Percentiles rank a stretch among this genome's conserved stretches.
These are phyloP conservation scores for Boletus rex-veris DNA, from an alignment of 768 basidiomycete species.

Conservation along the genomic window DNA sequence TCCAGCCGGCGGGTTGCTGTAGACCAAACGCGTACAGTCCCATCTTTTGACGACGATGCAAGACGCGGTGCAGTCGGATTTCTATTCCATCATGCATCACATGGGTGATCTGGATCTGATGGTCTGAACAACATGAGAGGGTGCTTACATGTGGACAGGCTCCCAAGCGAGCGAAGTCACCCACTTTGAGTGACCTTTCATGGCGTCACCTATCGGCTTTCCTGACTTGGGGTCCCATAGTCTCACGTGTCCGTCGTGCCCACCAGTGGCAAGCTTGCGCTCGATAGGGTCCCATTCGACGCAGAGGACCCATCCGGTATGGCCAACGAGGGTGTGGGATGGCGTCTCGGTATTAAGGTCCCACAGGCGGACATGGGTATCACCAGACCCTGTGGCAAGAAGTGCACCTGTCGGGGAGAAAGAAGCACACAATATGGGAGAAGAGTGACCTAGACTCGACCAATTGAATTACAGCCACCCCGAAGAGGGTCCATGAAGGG, in stretches of 20 bases:
- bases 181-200: constrained; percentile 96
- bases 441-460: constrained; percentile 66
- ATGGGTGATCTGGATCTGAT: constrained; percentile 3
- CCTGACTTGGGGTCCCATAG: constrained; percentile 95
- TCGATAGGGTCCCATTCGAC: constrained; percentile 98
- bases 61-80: constrained; percentile 77
- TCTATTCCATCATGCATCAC: constrained; percentile 37
- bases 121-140: neutral
- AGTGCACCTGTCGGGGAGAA: constrained; percentile 92
- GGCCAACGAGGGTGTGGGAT: constrained; percentile 80
- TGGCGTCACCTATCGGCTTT: constrained; percentile 79
- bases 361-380: constrained; percentile 91
- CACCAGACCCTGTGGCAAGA: constrained; percentile 94
- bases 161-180: constrained; percentile 95
- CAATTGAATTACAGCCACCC: constrained; percentile 3
- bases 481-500: constrained; percentile 1
- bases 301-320: constrained; percentile 95
- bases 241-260: constrained; percentile 89
- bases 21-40: constrained; percentile 94
- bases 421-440: constrained; percentile 90
- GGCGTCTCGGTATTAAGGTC: constrained; percentile 91
- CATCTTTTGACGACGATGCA: constrained; percentile 95
- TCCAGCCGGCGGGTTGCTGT: constrained; percentile 65
- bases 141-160: constrained; percentile 81
- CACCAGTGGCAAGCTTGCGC: constrained; percentile 86